Percentiles rank a stretch among this genome's conserved stretches.
These are phyloP conservation scores for Phialocephala sp. DNA, from an alignment of 2,329 filamentous ascomycete species.

Conservation along the genomic window DNA sequence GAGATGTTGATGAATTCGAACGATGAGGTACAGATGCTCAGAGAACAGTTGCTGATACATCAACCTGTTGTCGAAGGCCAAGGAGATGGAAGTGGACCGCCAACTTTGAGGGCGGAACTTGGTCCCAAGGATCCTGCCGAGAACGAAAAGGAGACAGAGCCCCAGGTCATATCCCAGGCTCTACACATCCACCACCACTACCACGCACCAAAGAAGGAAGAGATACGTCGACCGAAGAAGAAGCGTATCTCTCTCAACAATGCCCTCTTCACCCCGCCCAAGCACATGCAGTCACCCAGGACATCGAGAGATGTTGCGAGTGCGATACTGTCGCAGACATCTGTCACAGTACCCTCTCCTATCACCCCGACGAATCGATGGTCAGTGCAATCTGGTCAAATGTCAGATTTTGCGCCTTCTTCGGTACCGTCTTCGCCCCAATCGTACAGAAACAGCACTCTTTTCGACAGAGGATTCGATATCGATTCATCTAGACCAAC, in stretches of 20 bases:
- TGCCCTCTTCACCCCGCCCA: conserved; percentile 63
- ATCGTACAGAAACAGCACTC: conserved; percentile 72
- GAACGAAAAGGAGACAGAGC: conserved; percentile 27
- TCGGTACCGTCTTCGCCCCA: conserved; percentile 83
- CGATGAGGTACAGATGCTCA: conserved; percentile 86
- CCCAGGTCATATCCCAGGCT: conserved; percentile 64
- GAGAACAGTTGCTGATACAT: conserved; percentile 81
- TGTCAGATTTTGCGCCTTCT: conserved; percentile 69
- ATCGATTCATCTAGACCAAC: conserved; percentile 75
- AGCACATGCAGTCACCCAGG: conserved; percentile 43
- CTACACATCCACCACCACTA: conserved; percentile 96
- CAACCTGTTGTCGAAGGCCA: conserved; percentile 65
- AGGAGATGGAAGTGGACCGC: conserved; percentile 45
- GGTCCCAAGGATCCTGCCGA: conserved; percentile 51
- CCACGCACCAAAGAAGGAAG: conserved; percentile 70
- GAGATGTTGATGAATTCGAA: conserved; percentile 92
- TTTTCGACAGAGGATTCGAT: conserved; percentile 75
- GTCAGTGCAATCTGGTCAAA: conserved; percentile 65
- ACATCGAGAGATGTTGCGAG: conserved; percentile 49
- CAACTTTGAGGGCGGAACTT: conserved; percentile 75
- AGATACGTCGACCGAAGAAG: conserved; percentile 70
- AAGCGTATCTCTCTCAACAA: conserved; percentile 70
- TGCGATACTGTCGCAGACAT: conserved; percentile 49
- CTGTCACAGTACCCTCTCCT: conserved; percentile 58
- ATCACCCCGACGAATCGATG: conserved; percentile 61